A percentile compares a stretch with the other conserved stretches of the same genome.
Evolutionary conservation across 2,329 filamentous ascomycete genomes (phyloP).

Genomic region (Fusarium concolor): DNA sequence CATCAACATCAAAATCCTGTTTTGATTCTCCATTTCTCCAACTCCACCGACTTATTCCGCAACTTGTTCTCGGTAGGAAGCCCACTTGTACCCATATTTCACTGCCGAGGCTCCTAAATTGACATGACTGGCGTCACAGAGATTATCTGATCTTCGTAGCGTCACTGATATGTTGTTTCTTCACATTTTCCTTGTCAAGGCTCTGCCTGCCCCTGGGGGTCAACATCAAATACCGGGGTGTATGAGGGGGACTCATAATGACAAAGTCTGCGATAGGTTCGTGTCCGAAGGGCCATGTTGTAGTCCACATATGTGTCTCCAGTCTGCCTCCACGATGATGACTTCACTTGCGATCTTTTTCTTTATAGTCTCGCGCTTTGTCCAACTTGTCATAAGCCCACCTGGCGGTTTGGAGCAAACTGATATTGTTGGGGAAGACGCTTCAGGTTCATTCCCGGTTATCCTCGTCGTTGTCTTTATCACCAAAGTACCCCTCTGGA

Average conservation of each 20-base stretch:
- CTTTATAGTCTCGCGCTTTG: not conserved
- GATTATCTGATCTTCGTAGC: not conserved
- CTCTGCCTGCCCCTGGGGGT: not conserved
- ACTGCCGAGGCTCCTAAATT: not conserved
- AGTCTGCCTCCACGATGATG: not conserved
- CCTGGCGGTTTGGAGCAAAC: constrained; percentile 9
- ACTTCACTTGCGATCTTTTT: not conserved
- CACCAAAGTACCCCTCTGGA: not conserved
- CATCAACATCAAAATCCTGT: not conserved
- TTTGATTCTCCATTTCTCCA: not conserved
- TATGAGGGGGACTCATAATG: not conserved
- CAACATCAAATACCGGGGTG: not conserved
- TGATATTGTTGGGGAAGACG: not conserved
- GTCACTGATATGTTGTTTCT: not conserved
- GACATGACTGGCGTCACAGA: not conserved
- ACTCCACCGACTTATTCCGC: not conserved
- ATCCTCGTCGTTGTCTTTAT: not conserved
- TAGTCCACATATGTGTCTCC: not conserved
- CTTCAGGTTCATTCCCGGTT: not conserved
- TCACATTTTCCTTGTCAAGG: not conserved
- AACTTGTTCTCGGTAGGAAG: not conserved
- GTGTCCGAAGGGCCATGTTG: not conserved
- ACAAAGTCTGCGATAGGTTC: not conserved
- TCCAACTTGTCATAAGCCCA: constrained; percentile 1
- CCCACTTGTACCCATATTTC: constrained; percentile 7